Conservation (phyloP, 345 rosid genomes). For the Rhizophora mangle region DNA sequence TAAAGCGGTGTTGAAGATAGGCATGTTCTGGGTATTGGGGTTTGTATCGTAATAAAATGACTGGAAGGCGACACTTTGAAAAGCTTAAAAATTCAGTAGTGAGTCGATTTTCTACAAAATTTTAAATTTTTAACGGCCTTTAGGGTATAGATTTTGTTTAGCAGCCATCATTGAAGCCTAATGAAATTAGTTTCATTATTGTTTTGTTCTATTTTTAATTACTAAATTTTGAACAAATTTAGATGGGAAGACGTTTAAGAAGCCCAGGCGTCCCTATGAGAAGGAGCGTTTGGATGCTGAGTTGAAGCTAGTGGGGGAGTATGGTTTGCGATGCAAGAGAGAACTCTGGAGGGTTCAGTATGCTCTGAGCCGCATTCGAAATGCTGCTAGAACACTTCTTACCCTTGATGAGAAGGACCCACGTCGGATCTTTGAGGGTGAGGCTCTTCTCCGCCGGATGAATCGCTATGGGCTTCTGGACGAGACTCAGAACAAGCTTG, state of each 20-base stretch:
- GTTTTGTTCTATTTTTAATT: not conserved
- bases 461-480: slow-evolving; percentile 15
- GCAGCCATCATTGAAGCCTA: too few species aligned
- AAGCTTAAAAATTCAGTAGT: too few species aligned
- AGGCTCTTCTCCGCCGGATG: slow-evolving; percentile 18
- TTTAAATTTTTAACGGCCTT: too few species aligned
- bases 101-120: too few species aligned
- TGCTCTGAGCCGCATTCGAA: slow-evolving; percentile 14
- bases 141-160: too few species aligned
- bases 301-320: slow-evolving; percentile 17
- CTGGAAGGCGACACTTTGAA: too few species aligned
- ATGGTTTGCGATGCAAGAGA: slow-evolving; percentile 14
- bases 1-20: too few species aligned
- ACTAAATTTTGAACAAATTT: not conserved
- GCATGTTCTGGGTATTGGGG: too few species aligned
- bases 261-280: slow-evolving; percentile 5
- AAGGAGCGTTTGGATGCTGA: slow-evolving; percentile 6
- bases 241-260: slow-evolving; percentile 9
- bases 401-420: slow-evolving; percentile 18
- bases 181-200: not conserved
- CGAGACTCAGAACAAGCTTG: slow-evolving; percentile 19
- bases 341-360: slow-evolving; percentile 20
- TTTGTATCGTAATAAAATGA: too few species aligned
- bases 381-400: slow-evolving; percentile 14
- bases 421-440: slow-evolving; percentile 18